Conservation (phyloP, 2,329 filamentous ascomycete species). For the Dendryphion nanum region DNA sequence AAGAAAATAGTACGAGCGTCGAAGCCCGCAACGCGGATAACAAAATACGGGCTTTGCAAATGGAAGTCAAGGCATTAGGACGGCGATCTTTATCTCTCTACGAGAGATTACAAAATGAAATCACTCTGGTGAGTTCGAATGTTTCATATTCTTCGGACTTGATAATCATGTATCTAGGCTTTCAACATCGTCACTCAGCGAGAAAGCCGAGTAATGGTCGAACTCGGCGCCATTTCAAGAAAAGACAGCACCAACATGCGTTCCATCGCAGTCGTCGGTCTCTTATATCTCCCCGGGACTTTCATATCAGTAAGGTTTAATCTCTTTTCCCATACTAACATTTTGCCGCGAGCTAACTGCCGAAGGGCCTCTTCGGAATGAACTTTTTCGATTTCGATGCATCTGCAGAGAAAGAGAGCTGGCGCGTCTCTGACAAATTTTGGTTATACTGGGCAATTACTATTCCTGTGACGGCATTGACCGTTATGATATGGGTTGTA, state of each 20-base stretch:
- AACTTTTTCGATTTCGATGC: not conserved
- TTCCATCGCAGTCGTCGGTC: constrained; percentile 39
- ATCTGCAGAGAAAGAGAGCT: not conserved
- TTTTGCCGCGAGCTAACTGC: too few relatives aligned
- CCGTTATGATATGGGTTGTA: constrained; percentile 3
- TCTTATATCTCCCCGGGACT: constrained; percentile 41
- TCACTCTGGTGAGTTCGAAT: constrained; percentile 5
- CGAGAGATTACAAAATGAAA: constrained; percentile 6
- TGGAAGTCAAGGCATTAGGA: constrained; percentile 4
- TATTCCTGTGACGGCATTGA: constrained; percentile 2
- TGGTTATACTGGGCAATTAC: constrained; percentile 7
- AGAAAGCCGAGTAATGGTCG: not conserved
- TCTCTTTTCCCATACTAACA: too few relatives aligned
- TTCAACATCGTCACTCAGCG: not conserved
- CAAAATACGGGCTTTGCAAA: too few relatives aligned
- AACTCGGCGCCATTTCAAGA: constrained; percentile 1
- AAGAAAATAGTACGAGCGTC: too few relatives aligned
- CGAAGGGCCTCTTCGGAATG: not conserved
- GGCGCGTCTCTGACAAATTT: constrained; percentile 3
- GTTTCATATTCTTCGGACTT: too few relatives aligned
- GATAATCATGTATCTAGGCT: not conserved
- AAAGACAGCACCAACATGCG: constrained; percentile 37
- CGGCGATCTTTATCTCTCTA: constrained; percentile 3
- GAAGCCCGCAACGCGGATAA: too few relatives aligned
- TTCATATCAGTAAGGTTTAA: too few relatives aligned